phyloP scores from a whole-genome alignment of 2,329 filamentous ascomycete genomes.

The Xylaria sp. region DNA sequence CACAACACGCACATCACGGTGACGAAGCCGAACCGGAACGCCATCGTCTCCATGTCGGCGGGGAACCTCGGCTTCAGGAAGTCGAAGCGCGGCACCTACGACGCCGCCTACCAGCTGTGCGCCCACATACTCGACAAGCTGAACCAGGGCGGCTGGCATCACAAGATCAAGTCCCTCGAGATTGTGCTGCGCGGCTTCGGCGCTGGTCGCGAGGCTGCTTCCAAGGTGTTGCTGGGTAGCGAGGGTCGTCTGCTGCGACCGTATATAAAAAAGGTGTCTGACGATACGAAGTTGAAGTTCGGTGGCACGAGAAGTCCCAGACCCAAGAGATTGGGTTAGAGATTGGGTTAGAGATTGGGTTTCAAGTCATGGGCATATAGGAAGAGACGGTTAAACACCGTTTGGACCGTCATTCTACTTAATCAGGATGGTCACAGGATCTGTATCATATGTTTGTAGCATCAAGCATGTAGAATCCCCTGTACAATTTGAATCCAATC shows the following conservation, averaged over 20 bases:
- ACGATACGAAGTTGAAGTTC: constrained; percentile 92
- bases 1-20: constrained; percentile 97
- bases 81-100: constrained; percentile 80
- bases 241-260: constrained; percentile 81
- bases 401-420: neutral
- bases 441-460: constrained; percentile 45
- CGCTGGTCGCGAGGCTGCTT: constrained; percentile 84
- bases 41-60: constrained; percentile 81
- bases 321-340: constrained; percentile 80
- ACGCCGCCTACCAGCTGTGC: constrained; percentile 90
- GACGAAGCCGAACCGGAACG: constrained; percentile 80
- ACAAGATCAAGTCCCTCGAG: constrained; percentile 80
- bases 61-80: constrained; percentile 96
- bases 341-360: constrained; percentile 62
- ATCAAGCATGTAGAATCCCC: constrained; percentile 38
- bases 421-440: constrained; percentile 23
- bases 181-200: constrained; percentile 88
- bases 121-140: constrained; percentile 86
- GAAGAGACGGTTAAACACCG: constrained; percentile 15
- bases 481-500: constrained; percentile 40
- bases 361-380: constrained; percentile 10
- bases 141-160: constrained; percentile 80
- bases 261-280: constrained; percentile 82
- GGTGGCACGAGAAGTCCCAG: constrained; percentile 89
- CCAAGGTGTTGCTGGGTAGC: constrained; percentile 86